Conservation (phyloP, 2,329 filamentous ascomycete genomes). For the Arthrobotrys sphaeroides region DNA sequence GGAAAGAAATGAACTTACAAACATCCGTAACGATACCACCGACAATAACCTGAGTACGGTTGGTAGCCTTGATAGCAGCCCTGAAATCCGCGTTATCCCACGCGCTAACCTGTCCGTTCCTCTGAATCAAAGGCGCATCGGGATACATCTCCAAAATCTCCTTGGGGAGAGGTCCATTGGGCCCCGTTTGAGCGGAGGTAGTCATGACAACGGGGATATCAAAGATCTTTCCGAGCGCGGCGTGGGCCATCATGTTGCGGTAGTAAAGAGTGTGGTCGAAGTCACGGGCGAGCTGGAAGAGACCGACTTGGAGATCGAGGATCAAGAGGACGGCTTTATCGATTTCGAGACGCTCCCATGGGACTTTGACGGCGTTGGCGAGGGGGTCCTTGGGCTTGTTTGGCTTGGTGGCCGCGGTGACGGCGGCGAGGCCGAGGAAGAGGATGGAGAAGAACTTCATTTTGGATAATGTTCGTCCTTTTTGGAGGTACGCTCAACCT, state of each 20-base stretch:
- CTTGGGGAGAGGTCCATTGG: constrained; percentile 75
- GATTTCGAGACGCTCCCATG: constrained; percentile 60
- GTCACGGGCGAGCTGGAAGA: constrained; percentile 71
- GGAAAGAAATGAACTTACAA: constrained; percentile 62
- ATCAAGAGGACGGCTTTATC: constrained; percentile 66
- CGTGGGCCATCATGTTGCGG: constrained; percentile 74
- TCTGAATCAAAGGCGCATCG: constrained; percentile 71
- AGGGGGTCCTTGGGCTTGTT: constrained; percentile 26
- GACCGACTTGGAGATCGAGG: constrained; percentile 70
- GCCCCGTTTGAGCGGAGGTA: constrained; percentile 74
- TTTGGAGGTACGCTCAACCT: constrained; percentile 4
- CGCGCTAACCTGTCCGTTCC: constrained; percentile 77
- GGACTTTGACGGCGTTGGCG: constrained; percentile 41
- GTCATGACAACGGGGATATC: constrained; percentile 75
- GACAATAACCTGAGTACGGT: constrained; percentile 75
- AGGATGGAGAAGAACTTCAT: constrained; percentile 57
- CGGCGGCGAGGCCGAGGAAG: constrained; percentile 49
- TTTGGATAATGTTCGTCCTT: constrained; percentile 25
- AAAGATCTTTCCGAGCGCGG: constrained; percentile 73
- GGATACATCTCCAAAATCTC: constrained; percentile 76
- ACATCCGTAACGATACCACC: constrained; percentile 79
- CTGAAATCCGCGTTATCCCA: constrained; percentile 79
- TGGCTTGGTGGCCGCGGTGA: constrained; percentile 53
- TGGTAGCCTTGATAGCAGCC: constrained; percentile 71
- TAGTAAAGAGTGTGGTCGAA: constrained; percentile 73